These are phyloP conservation scores for Sisymbrium altissimum DNA, from an alignment of 345 rosid species.

Conservation along the genomic window DNA sequence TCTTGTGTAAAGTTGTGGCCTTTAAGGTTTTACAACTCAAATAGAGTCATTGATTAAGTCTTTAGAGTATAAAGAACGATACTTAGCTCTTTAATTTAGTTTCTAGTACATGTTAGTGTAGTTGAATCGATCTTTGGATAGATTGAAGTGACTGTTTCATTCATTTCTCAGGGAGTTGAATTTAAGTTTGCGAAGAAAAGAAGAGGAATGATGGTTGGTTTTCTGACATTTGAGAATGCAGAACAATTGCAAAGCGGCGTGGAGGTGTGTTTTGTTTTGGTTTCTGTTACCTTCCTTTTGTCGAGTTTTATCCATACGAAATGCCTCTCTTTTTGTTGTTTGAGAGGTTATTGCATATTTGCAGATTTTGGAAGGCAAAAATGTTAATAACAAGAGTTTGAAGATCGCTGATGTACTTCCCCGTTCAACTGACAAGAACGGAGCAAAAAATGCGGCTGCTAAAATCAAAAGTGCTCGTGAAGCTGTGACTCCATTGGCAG, in stretches of 20 bases:
- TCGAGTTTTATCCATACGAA: background rate
- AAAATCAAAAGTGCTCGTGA: slow-evolving; percentile 64
- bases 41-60: too few relatives aligned
- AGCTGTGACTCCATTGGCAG: slow-evolving; percentile 83
- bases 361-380: slow-evolving; percentile 70
- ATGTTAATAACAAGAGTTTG: slow-evolving; percentile 54
- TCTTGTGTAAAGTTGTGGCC: background rate
- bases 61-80: background rate
- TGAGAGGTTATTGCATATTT: slow-evolving; percentile 10
- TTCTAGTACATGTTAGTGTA: background rate
- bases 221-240: slow-evolving; percentile 66
- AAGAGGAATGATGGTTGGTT: slow-evolving; percentile 80
- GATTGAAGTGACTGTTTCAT: background rate
- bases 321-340: background rate
- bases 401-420: slow-evolving; percentile 78
- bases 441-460: slow-evolving; percentile 33
- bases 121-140: background rate
- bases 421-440: slow-evolving; percentile 55
- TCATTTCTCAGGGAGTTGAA: slow-evolving; percentile 45
- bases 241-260: slow-evolving; percentile 57
- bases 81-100: background rate
- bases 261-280: slow-evolving; percentile 40
- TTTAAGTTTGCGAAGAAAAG: slow-evolving; percentile 72
- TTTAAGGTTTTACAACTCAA: too few relatives aligned
- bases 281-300: background rate